phyloP scores from a whole-genome alignment of 176 grass and related monocot species.

The Triticum dicoccoides region DNA sequence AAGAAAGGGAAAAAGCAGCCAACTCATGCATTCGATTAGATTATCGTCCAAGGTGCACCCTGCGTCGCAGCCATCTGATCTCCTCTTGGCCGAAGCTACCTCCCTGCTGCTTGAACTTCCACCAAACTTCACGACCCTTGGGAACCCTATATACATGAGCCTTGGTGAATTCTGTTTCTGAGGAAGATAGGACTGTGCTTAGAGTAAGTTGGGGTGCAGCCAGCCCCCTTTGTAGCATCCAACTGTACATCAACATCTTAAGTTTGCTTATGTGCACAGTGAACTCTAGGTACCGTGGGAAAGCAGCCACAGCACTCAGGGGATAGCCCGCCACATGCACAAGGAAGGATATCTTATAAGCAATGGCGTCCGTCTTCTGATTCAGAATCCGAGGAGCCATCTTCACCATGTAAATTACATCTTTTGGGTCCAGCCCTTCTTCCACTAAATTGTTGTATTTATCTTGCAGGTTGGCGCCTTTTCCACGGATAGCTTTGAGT shows the following conservation, averaged over 20 bases:
- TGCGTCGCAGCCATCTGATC: not conserved
- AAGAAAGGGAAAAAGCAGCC: not conserved
- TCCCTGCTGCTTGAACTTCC: constrained; percentile 39
- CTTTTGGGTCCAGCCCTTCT: constrained; percentile 35
- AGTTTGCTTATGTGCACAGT: constrained; percentile 40
- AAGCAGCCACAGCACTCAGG: constrained; percentile 31
- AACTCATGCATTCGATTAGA: not conserved
- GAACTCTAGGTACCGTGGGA: constrained; percentile 45
- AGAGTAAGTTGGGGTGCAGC: constrained; percentile 29
- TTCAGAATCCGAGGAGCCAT: constrained; percentile 43
- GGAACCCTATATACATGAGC: constrained; percentile 27
- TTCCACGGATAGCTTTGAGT: constrained; percentile 50
- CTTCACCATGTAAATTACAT: constrained; percentile 48
- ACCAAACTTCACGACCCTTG: constrained; percentile 34
- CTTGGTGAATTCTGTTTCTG: constrained; percentile 40
- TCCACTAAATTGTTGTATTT: constrained; percentile 48
- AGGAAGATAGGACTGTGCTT: constrained; percentile 37
- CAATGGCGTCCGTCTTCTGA: constrained; percentile 49
- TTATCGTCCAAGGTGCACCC: not conserved
- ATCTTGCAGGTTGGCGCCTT: constrained; percentile 51
- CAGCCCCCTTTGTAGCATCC: constrained; percentile 43
- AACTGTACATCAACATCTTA: constrained; percentile 57
- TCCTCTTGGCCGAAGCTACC: not conserved
- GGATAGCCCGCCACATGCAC: constrained; percentile 44
- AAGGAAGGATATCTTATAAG: constrained; percentile 51